Evolutionary conservation across 805 yeast genomes (phyloP), one percentile per base, ranked within the genome.

Genomic region (Lipomyces lipofer): DNA sequence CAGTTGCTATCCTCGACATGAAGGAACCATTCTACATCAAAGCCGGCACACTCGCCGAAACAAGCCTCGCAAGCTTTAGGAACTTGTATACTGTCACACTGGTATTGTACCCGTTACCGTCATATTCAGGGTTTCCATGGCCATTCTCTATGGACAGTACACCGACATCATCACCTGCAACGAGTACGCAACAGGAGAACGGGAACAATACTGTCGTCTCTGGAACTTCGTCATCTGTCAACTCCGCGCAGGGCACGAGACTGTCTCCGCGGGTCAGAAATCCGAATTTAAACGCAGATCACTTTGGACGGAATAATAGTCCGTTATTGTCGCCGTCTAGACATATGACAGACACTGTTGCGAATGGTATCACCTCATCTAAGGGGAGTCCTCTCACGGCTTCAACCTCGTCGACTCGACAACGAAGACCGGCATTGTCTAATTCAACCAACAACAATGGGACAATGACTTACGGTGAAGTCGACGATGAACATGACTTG

Each of bases 1-100:
- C 12, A 49, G 27, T 17, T 49, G 15, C 40, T 33, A 24, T 22
- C 50, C 10, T 35, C 54, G 22, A 33, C 10, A 56, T 56, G 60
- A 51, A 54, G 24, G 60, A 56, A 44, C 60, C 60, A 22, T 52
- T 56, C 42, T 56, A 54, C 32, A 43, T 54, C 32, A 56, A 56
- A 33, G 52, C 51, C 10, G 43, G 55, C 36, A 49, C 56, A 6
- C 47, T 55, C 8, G 49, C 59, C 7, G 59, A 51, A 9, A 42
- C 52, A 2, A 44, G 46, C 2, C 10, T 47, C 6, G 39, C 52
- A 13, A 25, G 51, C 1, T 40, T 27, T 10, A 32, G 36, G 12
- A 28, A 30, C 15, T n/a, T 39, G 10, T 55, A 44, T 22, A 32
- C 30, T 9, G 53, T 55, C 21, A 27, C 35, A 3, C 17, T 55